phyloP scores from a whole-genome alignment of 2,329 filamentous ascomycete species.

The Cladosporium sp. region DNA sequence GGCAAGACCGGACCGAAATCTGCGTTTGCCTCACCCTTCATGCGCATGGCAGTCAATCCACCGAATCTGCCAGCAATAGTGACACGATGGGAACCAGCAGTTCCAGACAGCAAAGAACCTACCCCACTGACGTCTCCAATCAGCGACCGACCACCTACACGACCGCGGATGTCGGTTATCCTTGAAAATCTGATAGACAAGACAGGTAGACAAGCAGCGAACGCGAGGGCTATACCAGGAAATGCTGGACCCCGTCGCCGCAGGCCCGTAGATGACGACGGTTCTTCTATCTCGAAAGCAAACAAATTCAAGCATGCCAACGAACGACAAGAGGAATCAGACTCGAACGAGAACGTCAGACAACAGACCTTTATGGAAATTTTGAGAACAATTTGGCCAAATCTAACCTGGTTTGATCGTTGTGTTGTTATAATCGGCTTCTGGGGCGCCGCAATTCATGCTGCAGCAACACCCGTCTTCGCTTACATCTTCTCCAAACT shows the following conservation, averaged over 20 bases:
- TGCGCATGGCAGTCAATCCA: constrained; percentile 9
- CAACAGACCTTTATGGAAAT: constrained; percentile 47
- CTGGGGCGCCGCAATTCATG: constrained; percentile 59
- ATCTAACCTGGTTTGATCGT: constrained; percentile 50
- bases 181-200: constrained; percentile 20
- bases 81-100: constrained; percentile 6
- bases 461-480: constrained; percentile 68
- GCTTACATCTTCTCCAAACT: constrained; percentile 71
- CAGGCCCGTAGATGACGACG: not conserved
- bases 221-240: constrained; percentile 7
- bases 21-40: constrained; percentile 22
- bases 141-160: not conserved
- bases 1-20: constrained; percentile 16
- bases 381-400: constrained; percentile 67
- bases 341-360: not conserved
- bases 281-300: not conserved
- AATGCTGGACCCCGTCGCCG: constrained; percentile 9
- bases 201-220: constrained; percentile 19
- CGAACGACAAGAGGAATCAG: not conserved
- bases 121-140: constrained; percentile 1
- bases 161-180: constrained; percentile 10
- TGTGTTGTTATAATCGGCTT: constrained; percentile 57
- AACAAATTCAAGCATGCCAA: not conserved
- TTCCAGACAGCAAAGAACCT: not conserved
- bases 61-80: not conserved